Percentiles rank a stretch among this genome's conserved stretches.
phyloP scores from a whole-genome alignment of 352 stramenopile genomes.

The Phytophthora sp. region DNA sequence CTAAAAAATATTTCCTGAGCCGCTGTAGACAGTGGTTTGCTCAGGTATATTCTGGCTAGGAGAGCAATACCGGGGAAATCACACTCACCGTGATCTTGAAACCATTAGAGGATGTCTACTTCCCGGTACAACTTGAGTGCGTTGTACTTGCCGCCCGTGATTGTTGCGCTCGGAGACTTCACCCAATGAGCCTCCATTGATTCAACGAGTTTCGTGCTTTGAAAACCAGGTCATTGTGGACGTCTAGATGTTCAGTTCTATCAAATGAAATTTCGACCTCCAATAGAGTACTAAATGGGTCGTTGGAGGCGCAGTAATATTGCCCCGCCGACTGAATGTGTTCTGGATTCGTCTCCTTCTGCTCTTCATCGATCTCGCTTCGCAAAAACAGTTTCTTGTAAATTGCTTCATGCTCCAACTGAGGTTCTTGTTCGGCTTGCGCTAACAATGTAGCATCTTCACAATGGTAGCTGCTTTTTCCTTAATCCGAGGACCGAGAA shows the following conservation, averaged over 20 bases:
- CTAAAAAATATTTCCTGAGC: constrained; percentile 11
- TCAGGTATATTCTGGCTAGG: constrained; percentile 3
- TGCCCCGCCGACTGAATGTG: too few species aligned
- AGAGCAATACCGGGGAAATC: background rate
- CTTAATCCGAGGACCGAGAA: constrained; percentile 20
- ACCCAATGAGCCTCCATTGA: background rate
- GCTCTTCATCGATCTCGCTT: background rate
- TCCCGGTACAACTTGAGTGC: background rate
- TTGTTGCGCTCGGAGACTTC: background rate
- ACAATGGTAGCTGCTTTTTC: constrained; percentile 1
- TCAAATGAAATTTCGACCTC: too few species aligned
- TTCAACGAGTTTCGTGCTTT: too few species aligned
- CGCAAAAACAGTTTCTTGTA: background rate
- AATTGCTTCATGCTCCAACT: background rate
- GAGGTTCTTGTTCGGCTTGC: background rate
- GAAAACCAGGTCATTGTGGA: too few species aligned
- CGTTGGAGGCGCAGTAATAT: background rate
- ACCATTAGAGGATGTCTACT: background rate
- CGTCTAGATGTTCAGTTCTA: too few species aligned
- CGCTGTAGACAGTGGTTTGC: constrained; percentile 1
- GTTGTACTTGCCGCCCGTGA: background rate
- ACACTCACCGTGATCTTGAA: constrained; percentile 1
- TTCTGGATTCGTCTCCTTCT: background rate
- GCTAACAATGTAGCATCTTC: background rate
- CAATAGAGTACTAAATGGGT: background rate